Conservation (phyloP, 2,329 filamentous ascomycete genomes). For the Cytospora paraplurivora region DNA sequence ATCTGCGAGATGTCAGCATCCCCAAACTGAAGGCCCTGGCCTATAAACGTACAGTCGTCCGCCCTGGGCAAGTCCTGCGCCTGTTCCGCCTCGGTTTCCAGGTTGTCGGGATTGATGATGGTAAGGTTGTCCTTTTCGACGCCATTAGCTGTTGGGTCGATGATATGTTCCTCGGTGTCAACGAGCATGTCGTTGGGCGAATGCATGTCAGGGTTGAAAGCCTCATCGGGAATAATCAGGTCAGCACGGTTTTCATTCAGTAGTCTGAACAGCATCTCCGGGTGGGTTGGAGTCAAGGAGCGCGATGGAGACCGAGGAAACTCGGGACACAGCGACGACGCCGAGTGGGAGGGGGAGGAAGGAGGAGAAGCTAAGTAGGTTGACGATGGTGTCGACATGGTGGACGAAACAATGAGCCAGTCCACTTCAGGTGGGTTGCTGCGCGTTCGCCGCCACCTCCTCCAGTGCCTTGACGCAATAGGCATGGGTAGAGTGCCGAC, state of each 20-base stretch:
- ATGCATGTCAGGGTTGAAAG: constrained; percentile 53
- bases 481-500: constrained; percentile 19
- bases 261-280: constrained; percentile 19
- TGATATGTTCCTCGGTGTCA: constrained; percentile 57
- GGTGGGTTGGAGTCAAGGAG: constrained; percentile 6
- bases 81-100: constrained; percentile 51
- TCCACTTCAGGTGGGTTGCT: constrained; percentile 22
- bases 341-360: constrained; percentile 13
- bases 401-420: constrained; percentile 17
- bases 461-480: constrained; percentile 13
- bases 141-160: constrained; percentile 46
- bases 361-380: constrained; percentile 40
- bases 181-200: constrained; percentile 61
- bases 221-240: constrained; percentile 42
- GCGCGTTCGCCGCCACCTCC: constrained; percentile 25
- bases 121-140: constrained; percentile 55
- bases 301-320: constrained; percentile 16
- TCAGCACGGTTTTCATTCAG: constrained; percentile 31
- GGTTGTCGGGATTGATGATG: constrained; percentile 57
- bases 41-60: constrained; percentile 52
- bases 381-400: constrained; percentile 19
- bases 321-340: constrained; percentile 6
- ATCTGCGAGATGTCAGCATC: constrained; percentile 51
- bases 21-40: neutral
- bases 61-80: constrained; percentile 53